Base-by-base conservation (phyloP, 2,329 filamentous ascomycete genomes). In the Apiospora aurea region DNA sequence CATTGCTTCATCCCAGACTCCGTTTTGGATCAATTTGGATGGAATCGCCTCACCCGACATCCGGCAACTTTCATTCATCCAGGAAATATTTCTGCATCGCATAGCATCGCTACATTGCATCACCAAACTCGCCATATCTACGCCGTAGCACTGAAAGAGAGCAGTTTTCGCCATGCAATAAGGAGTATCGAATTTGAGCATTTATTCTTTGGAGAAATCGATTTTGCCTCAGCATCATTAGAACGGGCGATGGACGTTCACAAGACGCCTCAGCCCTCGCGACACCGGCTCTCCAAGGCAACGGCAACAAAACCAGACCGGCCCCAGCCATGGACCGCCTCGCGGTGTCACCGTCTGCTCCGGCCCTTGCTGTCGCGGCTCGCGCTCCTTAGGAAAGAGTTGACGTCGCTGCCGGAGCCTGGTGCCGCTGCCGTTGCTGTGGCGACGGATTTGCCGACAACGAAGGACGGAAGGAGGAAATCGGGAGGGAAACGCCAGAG, bases 291-390 rank as follows among this genome's bases (percentile, higher is more conserved):
- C 66, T 69, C 74, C 46, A 77, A 71, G 47, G 57, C 72, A 29
- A 74, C 75, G 21, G 72, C 70, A 41, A 69, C 70, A 41, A 69
- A 64, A n/a, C 71, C 71, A 47, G 75, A 76, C 21, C 47, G 71
- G 38, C 71, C 74, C 66, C 74, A 77, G 21, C 75, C 77, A n/a
- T 83, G 84, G 84, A 85, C 83, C 14, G 77, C 83, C 29, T 79
- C 83, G 46, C 80, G 83, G 72, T 85, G 84, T 70, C 80, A 85
- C 70, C 82, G 84, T 29, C 75, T 86, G 57, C 79, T 86, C 46
- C 82, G 84, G 44, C 82, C 83, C 10, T 75, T 86, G 70, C 79
- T 82, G 41, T 85, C 84, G 16, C 79, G 83, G 64, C 81, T 86
- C 47, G 78, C 81, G 73, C 81, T 83, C 47, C 75, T 86, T 3